These are phyloP conservation scores for Ballota nigra DNA, from an alignment of 257 asterid species.

Conservation along the genomic window DNA sequence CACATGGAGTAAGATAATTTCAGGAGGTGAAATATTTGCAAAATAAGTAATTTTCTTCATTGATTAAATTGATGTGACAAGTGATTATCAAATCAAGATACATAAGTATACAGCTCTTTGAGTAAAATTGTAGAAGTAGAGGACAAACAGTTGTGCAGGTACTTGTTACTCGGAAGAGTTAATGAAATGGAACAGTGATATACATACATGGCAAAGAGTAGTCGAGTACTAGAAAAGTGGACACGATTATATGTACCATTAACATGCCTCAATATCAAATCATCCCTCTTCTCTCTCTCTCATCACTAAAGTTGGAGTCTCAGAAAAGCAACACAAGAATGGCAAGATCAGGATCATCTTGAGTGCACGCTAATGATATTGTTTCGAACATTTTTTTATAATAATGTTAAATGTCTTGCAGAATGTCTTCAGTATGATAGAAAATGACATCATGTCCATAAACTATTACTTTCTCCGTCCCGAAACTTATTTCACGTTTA, in stretches of 20 bases:
- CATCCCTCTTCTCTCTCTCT: neutral
- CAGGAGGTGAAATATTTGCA: too few species aligned
- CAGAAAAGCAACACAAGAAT: constrained; percentile 1
- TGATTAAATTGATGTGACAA: neutral
- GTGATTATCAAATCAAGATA: neutral
- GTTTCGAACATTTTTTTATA: neutral
- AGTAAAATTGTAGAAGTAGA: neutral
- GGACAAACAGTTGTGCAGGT: neutral
- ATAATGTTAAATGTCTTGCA: too few species aligned
- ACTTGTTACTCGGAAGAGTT: neutral
- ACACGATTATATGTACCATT: neutral
- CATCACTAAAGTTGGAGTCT: constrained; percentile 10
- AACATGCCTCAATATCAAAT: constrained; percentile 1
- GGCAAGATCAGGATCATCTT: neutral
- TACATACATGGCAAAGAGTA: neutral
- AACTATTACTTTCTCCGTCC: too few species aligned
- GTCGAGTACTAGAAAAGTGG: neutral
- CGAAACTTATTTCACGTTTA: too few species aligned
- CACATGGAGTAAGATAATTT: too few species aligned
- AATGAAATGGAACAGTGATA: neutral
- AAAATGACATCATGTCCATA: too few species aligned
- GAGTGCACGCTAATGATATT: constrained; percentile 22
- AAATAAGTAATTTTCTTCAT: too few species aligned
- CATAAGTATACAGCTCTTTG: neutral
- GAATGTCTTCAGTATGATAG: too few species aligned